Percentiles rank a stretch among this genome's conserved stretches.
Evolutionary conservation across 1,284 basidiomycete genomes (phyloP).

Genomic region (Trametes polyzona): DNA sequence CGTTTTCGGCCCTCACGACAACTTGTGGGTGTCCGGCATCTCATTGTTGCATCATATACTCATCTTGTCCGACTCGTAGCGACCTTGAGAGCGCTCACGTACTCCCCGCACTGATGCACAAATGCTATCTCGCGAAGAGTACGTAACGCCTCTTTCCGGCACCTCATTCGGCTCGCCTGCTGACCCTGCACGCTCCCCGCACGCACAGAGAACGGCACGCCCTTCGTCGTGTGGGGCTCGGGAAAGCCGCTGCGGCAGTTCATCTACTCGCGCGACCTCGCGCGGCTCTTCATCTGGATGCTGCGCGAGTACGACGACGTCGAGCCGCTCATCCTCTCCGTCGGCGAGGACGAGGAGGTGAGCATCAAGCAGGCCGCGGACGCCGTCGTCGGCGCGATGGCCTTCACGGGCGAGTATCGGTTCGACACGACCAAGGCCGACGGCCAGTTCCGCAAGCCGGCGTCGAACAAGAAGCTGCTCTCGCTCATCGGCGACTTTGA

Average conservation of each 20-base stretch:
- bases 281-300: slow-evolving; percentile 92
- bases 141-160: slow-evolving; percentile 23
- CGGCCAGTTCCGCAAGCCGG: slow-evolving; percentile 92
- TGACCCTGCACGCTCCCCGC: too few species aligned
- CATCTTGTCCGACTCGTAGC: slow-evolving; percentile 42
- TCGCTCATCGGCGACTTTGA: slow-evolving; percentile 72
- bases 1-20: slow-evolving; percentile 85
- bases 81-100: slow-evolving; percentile 90
- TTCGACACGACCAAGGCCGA: slow-evolving; percentile 76
- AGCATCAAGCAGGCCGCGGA: slow-evolving; percentile 86
- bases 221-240: slow-evolving; percentile 83
- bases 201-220: slow-evolving; percentile 74
- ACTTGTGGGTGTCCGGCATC: slow-evolving; percentile 55
- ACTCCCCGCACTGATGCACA: slow-evolving; percentile 89
- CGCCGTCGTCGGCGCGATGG: slow-evolving; percentile 79
- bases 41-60: slow-evolving; percentile 7
- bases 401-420: slow-evolving; percentile 73
- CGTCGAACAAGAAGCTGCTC: slow-evolving; percentile 86
- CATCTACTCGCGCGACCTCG: slow-evolving; percentile 92
- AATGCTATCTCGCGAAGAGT: slow-evolving; percentile 88
- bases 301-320: slow-evolving; percentile 86
- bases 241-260: slow-evolving; percentile 91
- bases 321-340: slow-evolving; percentile 85
- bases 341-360: slow-evolving; percentile 89
- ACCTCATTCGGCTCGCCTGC: background rate